A percentile compares a stretch with the other conserved stretches of the same genome.
Conservation (phyloP, 805 yeast species). For the Wickerhamiella siamensis region DNA sequence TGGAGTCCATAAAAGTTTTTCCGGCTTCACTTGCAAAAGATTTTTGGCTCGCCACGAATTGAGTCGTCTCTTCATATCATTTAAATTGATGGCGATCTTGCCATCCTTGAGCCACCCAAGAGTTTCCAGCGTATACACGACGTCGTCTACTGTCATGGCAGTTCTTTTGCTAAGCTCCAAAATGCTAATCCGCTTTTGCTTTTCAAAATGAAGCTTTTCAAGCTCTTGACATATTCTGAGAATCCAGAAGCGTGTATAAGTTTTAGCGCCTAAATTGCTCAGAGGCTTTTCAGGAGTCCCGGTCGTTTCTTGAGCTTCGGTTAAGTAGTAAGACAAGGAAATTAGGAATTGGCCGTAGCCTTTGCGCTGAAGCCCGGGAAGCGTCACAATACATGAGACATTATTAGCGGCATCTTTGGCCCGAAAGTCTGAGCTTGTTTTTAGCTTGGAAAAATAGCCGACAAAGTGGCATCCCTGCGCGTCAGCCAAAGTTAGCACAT, state of each 20-base stretch:
- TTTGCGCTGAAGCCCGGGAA: constrained; percentile 73
- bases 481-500: constrained; percentile 62
- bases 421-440: constrained; percentile 17
- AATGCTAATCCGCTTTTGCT: constrained; percentile 31
- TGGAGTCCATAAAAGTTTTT: constrained; percentile 1
- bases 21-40: constrained; percentile 30
- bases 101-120: constrained; percentile 37
- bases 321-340: constrained; percentile 72
- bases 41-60: constrained; percentile 38
- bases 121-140: constrained; percentile 72
- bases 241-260: constrained; percentile 83
- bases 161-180: constrained; percentile 51
- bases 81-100: neutral
- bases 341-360: constrained; percentile 85
- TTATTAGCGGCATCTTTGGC: constrained; percentile 34
- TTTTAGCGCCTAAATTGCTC: constrained; percentile 68
- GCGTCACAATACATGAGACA: constrained; percentile 77
- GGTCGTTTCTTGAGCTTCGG: constrained; percentile 56
- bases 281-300: constrained; percentile 96
- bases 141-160: constrained; percentile 80
- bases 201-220: constrained; percentile 8
- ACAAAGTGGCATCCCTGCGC: constrained; percentile 54
- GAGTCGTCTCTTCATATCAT: neutral
- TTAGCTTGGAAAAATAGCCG: constrained; percentile 90
- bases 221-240: constrained; percentile 42